Base-by-base conservation (phyloP, 129 eudicot genomes). In the Solidago caesia region DNA sequence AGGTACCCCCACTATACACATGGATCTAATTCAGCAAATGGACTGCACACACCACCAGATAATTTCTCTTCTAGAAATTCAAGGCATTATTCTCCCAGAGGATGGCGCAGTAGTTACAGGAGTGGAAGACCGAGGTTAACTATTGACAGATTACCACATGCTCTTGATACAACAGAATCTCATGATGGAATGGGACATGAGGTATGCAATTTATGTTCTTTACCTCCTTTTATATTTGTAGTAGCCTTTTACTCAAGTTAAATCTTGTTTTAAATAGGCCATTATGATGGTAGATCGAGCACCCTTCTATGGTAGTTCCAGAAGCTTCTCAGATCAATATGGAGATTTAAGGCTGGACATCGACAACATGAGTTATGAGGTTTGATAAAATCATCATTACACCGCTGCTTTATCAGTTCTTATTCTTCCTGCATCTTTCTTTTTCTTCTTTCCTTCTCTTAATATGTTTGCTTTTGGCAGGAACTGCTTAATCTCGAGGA, bases 311-410 rank as follows among this genome's bases (percentile, higher is more conserved):
- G 75, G 72, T 73, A 75, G 57, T 59, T 83, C 87, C 71, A 60
- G 83, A 59, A 77, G 44, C 74, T 73, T 72, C 64, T 73, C 68
- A 51, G 91, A 84, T 76, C 91, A 81, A 67, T 84, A 87, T 60
- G 43, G 84, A 72, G 88, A 87, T 81, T 68, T 87, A 84, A 87
- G 88, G 70, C 88, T 84, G n/a, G 88, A 87, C 55, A 66, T 87
- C 8, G 88, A 87, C 84, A 75, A 67, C 79, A 87, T 87, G 91
- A 80, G 80, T 7, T 84, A 87, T 51, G 91, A 87, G 88, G 91
- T 87, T 66, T 41, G 42, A 68, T 59, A 27, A 42, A 33, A 25
- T 8, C 52, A 43, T 27, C 29, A 56, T 42, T 68, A n/a, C 57
- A 44, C 11, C 25, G 11, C 13, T 8, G 21, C 74, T 15, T 47